Evolutionary conservation across 331 rosid genomes (phyloP), one percentile per base, ranked within the genome.

Genomic region (Stylosanthes scabra): DNA sequence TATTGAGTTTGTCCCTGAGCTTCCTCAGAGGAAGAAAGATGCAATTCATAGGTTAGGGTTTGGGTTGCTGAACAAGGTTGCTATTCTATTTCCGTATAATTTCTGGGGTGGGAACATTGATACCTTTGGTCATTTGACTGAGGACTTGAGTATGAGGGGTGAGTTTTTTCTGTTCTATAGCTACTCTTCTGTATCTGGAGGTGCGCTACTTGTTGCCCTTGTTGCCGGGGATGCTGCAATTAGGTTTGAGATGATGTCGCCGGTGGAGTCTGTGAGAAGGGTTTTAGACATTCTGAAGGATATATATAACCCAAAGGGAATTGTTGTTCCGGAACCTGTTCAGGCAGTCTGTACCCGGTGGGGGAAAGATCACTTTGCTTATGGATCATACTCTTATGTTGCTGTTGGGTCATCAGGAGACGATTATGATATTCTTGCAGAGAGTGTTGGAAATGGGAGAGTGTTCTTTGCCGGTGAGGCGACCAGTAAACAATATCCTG

Each of bases 31-130:
- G 63, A 92, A 92, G 87, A 86, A 74, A 66, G 98, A 90, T 75
- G 98, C 92, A 28, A 92, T 92, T 72, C 90, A 67, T 74, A 83
- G 90, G 74, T 68, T 92, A 78, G 98, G 98, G 63, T 92, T 92
- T 51, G 98, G 98, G 41, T 80, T 92, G 58, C 68, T 92, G 71
- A 92, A 92, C 73, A 92, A 92, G 83, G 98, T 92, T 67, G 95
- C 89, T n/a, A 83, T 92, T 75, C 57, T 92, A 80, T 90, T 92
- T 78, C 98, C 98, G 0, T 81, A 88, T 69, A 88, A 92, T 71
- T 92, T 92, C 45, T 92, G 98, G 98, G 98, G 98, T 81, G 96
- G 96, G 41, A 85, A 90, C 71, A 77, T 92, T 69, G 98, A 92
- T 71, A 92, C 98, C 0, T 92, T 90, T 63, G 98, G 98, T 55